Base-by-base conservation (phyloP, 2,329 filamentous ascomycete genomes). In the Cercospora canescens region DNA sequence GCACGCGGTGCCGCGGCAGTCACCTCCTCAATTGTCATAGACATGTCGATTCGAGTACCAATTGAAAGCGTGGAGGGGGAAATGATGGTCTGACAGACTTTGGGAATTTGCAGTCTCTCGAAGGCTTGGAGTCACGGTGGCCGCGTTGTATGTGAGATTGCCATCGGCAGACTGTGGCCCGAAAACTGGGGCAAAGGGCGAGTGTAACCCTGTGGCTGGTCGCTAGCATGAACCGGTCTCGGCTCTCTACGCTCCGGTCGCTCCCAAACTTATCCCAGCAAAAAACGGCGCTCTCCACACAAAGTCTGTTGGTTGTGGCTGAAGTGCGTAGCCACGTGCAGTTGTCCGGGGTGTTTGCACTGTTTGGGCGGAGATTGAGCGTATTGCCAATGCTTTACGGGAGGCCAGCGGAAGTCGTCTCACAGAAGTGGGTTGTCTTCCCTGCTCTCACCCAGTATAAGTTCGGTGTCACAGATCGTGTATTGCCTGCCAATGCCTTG, bases 1-100 rank as follows among this genome's bases (percentile, higher is more conserved):
- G 69, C 39, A 24, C 75, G 68, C 11, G 60, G 60, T n/a, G n/a
- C n/a, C 12, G 63, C 64, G 18, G 60, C 21, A 48, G 34, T 60
- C 6, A 39, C 39, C 50, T 77, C 75, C 64, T 75, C 70, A 7
- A 76, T 41, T 39, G 73, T 66, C 75, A 76, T 76, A 30, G 75
- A 77, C 75, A 77, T 77, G n/a, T n/a, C n/a, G n/a, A n/a, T n/a
- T n/a, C n/a, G n/a, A n/a, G n/a, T n/a, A n/a, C n/a, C n/a, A n/a
- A n/a, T n/a, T n/a, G n/a, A n/a, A n/a, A n/a, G n/a, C n/a, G n/a
- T n/a, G n/a, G n/a, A n/a, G n/a, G n/a, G n/a, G n/a, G n/a, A 16
- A 21, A 45, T 21, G 9, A 21, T 18, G 21, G 39, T 45, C n/a
- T 21, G 39, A 45, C 7, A 45, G 18, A 45, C 39, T n/a, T 12